These are phyloP conservation scores for Draba incana DNA, from an alignment of 345 rosid species.

Conservation along the genomic window DNA sequence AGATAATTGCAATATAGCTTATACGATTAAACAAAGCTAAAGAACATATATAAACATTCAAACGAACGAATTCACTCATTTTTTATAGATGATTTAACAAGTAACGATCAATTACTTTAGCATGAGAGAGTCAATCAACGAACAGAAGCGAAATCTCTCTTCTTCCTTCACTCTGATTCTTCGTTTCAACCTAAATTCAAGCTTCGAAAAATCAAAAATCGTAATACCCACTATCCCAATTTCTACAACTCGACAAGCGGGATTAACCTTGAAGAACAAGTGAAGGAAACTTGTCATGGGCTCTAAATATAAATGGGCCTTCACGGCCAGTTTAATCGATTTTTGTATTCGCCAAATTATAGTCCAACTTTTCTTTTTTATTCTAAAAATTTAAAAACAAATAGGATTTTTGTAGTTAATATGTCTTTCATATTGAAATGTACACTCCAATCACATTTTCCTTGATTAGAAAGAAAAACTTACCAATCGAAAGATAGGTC, in stretches of 20 bases:
- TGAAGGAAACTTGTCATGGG: too few relatives aligned
- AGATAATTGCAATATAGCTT: not conserved
- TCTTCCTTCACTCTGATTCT: constrained; percentile 1
- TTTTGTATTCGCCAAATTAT: too few relatives aligned
- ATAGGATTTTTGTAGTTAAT: not conserved
- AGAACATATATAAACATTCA: constrained; percentile 4
- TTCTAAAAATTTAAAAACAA: not conserved
- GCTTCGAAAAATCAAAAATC: not conserved
- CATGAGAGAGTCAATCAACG: constrained; percentile 34
- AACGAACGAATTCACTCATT: too few relatives aligned
- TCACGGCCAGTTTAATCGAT: too few relatives aligned
- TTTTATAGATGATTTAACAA: too few relatives aligned
- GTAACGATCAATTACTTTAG: constrained; percentile 22
- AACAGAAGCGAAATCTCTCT: not conserved
- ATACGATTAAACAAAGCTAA: constrained; percentile 11
- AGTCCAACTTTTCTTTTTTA: not conserved
- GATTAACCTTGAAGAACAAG: too few relatives aligned
- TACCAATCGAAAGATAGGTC: constrained; percentile 8
- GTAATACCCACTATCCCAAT: not conserved
- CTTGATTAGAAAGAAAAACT: constrained; percentile 14
- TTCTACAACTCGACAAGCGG: not conserved
- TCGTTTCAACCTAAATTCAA: not conserved
- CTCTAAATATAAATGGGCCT: too few relatives aligned
- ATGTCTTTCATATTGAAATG: not conserved
- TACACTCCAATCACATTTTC: constrained; percentile 21